phyloP scores from a whole-genome alignment of 78 protist species.

The Protostelium mycophagum region DNA sequence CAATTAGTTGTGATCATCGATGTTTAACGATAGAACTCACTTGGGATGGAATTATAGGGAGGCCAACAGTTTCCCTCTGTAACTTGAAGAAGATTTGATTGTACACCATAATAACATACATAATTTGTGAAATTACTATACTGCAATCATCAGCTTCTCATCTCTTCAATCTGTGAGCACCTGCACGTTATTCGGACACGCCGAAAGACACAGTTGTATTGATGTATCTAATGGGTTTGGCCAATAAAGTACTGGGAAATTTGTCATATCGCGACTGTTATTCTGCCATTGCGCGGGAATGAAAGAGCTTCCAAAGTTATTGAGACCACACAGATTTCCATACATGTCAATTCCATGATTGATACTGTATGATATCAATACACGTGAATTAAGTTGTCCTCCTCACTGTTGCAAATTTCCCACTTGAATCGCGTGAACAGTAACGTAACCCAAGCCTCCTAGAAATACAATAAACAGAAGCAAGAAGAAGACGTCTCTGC shows the following conservation, averaged over 20 bases:
- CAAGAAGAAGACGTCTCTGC: slow-evolving; percentile 67
- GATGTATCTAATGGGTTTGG: slow-evolving; percentile 7
- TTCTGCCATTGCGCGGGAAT: slow-evolving; percentile 12
- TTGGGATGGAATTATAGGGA: slow-evolving; percentile 4
- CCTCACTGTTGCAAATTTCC: slow-evolving; percentile 69
- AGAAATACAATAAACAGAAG: slow-evolving; percentile 73
- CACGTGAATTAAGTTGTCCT: background rate
- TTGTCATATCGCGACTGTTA: slow-evolving; percentile 20
- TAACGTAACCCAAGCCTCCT: slow-evolving; percentile 71
- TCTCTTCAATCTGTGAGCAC: background rate
- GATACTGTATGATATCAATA: slow-evolving; percentile 7
- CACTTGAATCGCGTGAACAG: slow-evolving; percentile 20
- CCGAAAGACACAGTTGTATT: slow-evolving; percentile 27
- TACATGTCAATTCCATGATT: slow-evolving; percentile 42
- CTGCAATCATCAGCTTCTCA: background rate
- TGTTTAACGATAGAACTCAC: background rate
- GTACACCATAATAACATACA: background rate
- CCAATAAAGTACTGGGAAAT: slow-evolving; percentile 6
- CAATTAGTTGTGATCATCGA: background rate
- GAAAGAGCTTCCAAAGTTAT: slow-evolving; percentile 36
- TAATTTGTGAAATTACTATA: background rate
- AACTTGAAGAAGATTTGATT: background rate
- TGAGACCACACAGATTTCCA: slow-evolving; percentile 53
- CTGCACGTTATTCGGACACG: slow-evolving; percentile 33
- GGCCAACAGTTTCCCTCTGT: slow-evolving; percentile 3